Base-by-base conservation (phyloP, 208 protist species). In the Crithidia thermophila region DNA sequence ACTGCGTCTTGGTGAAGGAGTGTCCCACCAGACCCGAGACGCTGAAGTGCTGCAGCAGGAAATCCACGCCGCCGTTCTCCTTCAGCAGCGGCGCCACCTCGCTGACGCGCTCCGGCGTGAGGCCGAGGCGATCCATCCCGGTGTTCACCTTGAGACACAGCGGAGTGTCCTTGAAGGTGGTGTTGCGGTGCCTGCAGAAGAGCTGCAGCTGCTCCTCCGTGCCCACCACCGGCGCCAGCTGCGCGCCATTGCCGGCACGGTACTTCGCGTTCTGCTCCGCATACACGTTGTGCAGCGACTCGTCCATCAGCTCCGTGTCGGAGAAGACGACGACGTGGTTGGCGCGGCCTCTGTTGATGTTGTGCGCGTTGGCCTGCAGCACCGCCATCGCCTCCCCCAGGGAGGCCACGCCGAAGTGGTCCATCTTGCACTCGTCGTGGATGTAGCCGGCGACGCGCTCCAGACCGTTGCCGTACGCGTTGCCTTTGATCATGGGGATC, bases 401-500 rank as follows among this genome's bases (percentile, higher is more conserved):
- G 13, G 78, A 75, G 7, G 82, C 82, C 18, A 88, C 82, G 28
- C 82, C 78, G 42, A 85, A 79, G 52, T 81, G 65, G 28, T 67
- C 30, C 2, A 82, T 42, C 16, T 42, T 40, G 56, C 74, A 82
- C 49, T 51, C 43, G 50, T 75, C 69, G 36, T 74, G 64, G 1
- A 88, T 28, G 64, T 82, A 88, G 11, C 72, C 61, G 4, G 75
- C 64, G 25, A 85, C 79, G 20, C 47, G 72, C 46, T 60, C 61
- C 21, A 88, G 57, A 3, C 82, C 78, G 57, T 88, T 75, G 31
- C 78, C 78, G 70, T 85, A 88, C 28, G 72, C 75, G 49, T 84
- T 67, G 39, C 82, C 82, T 46, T 85, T 88, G n/a, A 88, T 56
- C 75, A 84, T 85, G 10, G 78, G 39, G 59, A 88, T 88, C 7